These are phyloP conservation scores for Fusarium dlaminii DNA, from an alignment of 2,329 filamentous ascomycete species.

Conservation along the genomic window DNA sequence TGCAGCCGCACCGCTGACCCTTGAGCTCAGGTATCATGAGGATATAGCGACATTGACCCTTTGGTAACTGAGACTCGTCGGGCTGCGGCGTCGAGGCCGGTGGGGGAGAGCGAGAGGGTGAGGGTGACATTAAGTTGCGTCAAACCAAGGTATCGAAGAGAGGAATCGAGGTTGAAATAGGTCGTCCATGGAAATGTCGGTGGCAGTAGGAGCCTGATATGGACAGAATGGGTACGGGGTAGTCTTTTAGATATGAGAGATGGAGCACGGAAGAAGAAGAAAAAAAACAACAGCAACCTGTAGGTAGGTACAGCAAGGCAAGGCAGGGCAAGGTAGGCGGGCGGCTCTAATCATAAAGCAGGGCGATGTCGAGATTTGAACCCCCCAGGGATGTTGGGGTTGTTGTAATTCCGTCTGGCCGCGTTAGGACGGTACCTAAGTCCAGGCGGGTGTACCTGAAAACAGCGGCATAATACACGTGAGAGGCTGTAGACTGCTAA, in stretches of 20 bases:
- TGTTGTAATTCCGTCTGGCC: constrained; percentile 36
- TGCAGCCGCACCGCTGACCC: constrained; percentile 67
- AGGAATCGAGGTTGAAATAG: constrained; percentile 33
- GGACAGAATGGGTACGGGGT: not conserved
- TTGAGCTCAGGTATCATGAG: constrained; percentile 65
- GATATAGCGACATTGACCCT: constrained; percentile 69
- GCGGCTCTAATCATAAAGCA: constrained; percentile 45
- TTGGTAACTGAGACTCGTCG: constrained; percentile 61
- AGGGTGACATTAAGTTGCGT: constrained; percentile 43
- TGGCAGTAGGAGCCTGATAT: constrained; percentile 30
- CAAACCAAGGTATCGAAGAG: constrained; percentile 36
- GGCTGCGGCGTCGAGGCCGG: constrained; percentile 38
- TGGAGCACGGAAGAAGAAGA: constrained; percentile 22
- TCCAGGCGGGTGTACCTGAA: not conserved
- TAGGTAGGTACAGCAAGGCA: not conserved
- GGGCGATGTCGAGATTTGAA: constrained; percentile 44
- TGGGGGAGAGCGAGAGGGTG: constrained; percentile 37
- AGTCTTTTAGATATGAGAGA: constrained; percentile 21
- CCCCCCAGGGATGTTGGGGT: constrained; percentile 39
- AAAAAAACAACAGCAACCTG: constrained; percentile 7
- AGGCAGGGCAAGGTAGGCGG: constrained; percentile 15
- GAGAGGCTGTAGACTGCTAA: constrained; percentile 25
- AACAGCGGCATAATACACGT: not conserved
- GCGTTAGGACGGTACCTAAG: constrained; percentile 34
- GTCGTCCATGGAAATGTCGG: constrained; percentile 42